phyloP scores from a whole-genome alignment of 176 grass and related monocot species.

The Carex pumila region DNA sequence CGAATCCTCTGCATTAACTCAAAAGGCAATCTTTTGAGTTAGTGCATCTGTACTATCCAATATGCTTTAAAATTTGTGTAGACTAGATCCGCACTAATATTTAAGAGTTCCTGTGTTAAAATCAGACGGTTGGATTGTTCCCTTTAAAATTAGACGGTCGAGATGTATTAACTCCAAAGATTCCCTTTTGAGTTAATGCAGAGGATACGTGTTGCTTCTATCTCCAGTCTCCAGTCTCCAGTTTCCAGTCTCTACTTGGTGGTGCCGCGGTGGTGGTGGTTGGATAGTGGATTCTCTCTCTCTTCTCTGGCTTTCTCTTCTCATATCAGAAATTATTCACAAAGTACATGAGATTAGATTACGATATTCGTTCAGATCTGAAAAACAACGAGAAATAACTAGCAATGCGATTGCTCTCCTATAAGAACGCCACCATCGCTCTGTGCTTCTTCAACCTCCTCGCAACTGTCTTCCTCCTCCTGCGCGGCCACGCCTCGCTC shows the following conservation, averaged over 20 bases:
- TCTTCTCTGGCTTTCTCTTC: neutral
- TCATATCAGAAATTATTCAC: neutral
- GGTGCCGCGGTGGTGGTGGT: neutral
- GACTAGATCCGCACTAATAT: no score
- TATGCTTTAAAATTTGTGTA: no score
- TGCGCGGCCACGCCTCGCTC: neutral
- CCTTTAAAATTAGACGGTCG: no score
- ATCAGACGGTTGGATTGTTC: no score
- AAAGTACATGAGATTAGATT: neutral
- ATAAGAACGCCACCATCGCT: slow-evolving; percentile 26
- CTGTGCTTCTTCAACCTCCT: slow-evolving; percentile 36
- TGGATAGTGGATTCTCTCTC: neutral
- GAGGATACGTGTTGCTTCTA: no score
- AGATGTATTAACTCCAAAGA: no score
- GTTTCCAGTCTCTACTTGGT: neutral
- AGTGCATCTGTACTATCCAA: no score
- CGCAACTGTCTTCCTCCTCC: slow-evolving; percentile 23
- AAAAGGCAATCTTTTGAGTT: no score
- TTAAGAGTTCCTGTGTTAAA: no score
- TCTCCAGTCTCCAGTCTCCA: neutral
- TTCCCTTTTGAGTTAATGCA: no score
- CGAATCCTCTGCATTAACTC: no score
- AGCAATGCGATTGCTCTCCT: slow-evolving; percentile 19
- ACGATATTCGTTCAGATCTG: neutral
- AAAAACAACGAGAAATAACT: neutral